Evolutionary conservation across 2,329 filamentous ascomycete genomes (phyloP), one percentile per base, ranked within the genome.

Genomic region (Talaromyces pinophilus): DNA sequence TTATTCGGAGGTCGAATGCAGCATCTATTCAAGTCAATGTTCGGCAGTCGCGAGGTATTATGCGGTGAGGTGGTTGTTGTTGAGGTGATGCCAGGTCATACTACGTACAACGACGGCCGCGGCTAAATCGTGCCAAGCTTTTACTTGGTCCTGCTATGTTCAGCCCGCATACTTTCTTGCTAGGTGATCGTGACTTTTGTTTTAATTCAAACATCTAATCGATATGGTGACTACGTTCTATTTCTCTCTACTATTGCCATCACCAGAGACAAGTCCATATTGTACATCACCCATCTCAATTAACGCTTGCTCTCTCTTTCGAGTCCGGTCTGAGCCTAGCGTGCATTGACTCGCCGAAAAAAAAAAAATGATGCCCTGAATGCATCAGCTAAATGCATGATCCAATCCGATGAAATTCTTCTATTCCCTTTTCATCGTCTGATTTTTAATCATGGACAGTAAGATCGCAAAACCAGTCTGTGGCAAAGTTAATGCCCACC

Each of bases 81-180:
- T 6, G 48, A 15, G 17, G 5, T 5, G 10, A 50, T 10, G 11
- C 19, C 11, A 8, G 10, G 15, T 4, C 48, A n/a, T 30, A 19
- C 19, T 19, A 19, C 19, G 19, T 19, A 33, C 30, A 33, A 25
- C 25, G 3, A n/a, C 17, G 25, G 3, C 50, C 50, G 50, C 50
- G 50, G 50, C 50, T 54, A 54, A 54, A 54, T 54, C 22, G 7
- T 33, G 50, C 50, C 50, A 54, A 54, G 50, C 50, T 33, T 30
- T 54, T 28, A 7, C 11, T 28, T 48, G 19, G 5, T 46, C 42
- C 3, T 6, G 10, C 42, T 28, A 28, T 28, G 4, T 13, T 48
- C 10, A 10, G 19, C 10, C 44, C n/a, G 8, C 44, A 22, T 5
- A 11, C 3, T 46, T 22, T 17, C 40, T n/a, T 42, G 5, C 10